phyloP scores from a whole-genome alignment of 192 early-diverging fungal species.

The Borealophlyctis nickersoniae region DNA sequence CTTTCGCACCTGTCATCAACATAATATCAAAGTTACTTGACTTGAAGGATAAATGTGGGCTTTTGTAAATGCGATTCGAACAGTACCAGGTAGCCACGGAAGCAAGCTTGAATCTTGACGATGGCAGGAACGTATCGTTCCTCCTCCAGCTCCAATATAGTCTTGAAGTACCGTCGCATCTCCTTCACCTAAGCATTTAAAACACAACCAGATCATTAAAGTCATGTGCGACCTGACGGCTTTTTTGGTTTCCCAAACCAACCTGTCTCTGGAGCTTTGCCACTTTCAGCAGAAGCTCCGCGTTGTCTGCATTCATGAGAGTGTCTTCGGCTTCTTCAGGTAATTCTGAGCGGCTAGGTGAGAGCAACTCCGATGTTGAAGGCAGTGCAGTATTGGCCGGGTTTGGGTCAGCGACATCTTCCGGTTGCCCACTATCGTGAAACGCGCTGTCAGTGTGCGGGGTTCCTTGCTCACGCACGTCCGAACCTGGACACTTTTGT shows the following conservation, averaged over 20 bases:
- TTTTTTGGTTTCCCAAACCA: neutral
- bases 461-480: neutral
- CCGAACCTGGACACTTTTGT: too few relatives aligned
- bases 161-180: constrained; percentile 1
- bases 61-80: neutral
- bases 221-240: neutral
- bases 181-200: neutral
- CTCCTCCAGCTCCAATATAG: neutral
- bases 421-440: too few relatives aligned
- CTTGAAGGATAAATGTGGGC: neutral
- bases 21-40: neutral
- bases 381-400: neutral
- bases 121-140: neutral
- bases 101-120: neutral
- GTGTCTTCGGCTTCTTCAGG: neutral
- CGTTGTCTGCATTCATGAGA: neutral
- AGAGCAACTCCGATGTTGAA: neutral
- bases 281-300: neutral
- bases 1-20: neutral
- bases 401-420: too few relatives aligned
- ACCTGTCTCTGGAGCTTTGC: neutral
- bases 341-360: neutral
- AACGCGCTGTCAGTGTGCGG: neutral
- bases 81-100: neutral
- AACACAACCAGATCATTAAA: neutral